Base-by-base conservation (phyloP, 2,329 filamentous ascomycete species). In the Xylaria sp. region DNA sequence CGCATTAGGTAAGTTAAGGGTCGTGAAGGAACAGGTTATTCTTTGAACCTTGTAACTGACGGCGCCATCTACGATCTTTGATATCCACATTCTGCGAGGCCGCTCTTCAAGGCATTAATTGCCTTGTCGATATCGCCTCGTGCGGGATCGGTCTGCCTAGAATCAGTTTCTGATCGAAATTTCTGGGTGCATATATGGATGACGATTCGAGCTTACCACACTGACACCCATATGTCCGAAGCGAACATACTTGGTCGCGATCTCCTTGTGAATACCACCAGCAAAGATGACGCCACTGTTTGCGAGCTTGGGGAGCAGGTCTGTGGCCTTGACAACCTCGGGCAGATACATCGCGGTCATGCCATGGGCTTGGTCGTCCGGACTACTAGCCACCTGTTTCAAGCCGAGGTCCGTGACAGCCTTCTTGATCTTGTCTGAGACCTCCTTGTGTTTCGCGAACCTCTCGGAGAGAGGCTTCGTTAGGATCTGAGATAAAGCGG, bases 291-390 rank as follows among this genome's bases (percentile, higher is more conserved):
- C 92, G 36, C 94, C 94, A 81, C 92, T 94, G 83, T 92, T 93
- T 71, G 93, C 81, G 71, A 99, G 84, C 78, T 89, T 94, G 13
- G 96, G 94, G 62, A 99, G 86, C 40, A 99, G 85, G 73, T 97
- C 93, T 2, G 94, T 87, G 36, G 92, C 90, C 74, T 91, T 90
- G 62, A 98, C 83, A 48, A 87, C 90, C 70, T 98, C 93, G 1
- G 96, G 96, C 64, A 99, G 87, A 81, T 96, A 97, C 74, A 99
- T 96, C 67, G 96, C 95, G 3, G 96, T 99, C 96, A 99, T 99
- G 76, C 93, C 94, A 80, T 97, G 95, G 49, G 96, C 94, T 83
- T 98, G 95, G 81, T 97, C 92, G 76, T 95, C 93, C 0, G 92
- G 91, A 80, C 95, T 92, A 42, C 88, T 81, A 26, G 96, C 94